Conservation (phyloP, 345 rosid genomes). For the Dipteronia dyeriana region DNA sequence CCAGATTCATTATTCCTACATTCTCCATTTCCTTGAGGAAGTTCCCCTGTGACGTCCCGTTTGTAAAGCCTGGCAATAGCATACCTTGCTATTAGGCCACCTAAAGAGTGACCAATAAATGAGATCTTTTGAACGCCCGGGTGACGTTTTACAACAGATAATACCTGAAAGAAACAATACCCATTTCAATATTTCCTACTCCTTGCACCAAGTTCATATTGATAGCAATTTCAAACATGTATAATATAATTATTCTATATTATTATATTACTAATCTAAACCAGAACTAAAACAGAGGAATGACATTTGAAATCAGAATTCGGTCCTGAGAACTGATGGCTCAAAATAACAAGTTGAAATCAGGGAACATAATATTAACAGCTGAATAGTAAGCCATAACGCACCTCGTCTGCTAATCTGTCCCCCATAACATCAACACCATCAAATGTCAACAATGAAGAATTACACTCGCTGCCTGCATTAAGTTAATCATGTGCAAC, state of each 20-base stretch:
- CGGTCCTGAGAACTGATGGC: background rate
- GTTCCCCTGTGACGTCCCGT: constrained; percentile 31
- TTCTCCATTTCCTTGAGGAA: constrained; percentile 40
- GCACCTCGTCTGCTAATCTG: constrained; percentile 84
- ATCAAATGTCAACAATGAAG: constrained; percentile 58
- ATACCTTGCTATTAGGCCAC: constrained; percentile 84
- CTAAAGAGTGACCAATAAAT: constrained; percentile 83
- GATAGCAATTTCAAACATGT: background rate
- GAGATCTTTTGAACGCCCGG: constrained; percentile 69
- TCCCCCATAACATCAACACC: constrained; percentile 94
- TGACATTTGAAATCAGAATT: background rate
- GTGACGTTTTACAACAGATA: constrained; percentile 51
- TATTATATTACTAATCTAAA: background rate
- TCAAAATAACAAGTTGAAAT: constrained; percentile 14
- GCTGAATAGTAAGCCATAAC: constrained; percentile 12
- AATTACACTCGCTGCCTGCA: constrained; percentile 78
- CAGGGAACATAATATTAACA: background rate
- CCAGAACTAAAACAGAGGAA: constrained; percentile 5
- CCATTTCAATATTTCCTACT: background rate
- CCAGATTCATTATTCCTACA: constrained; percentile 25
- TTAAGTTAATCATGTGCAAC: constrained; percentile 10
- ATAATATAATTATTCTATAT: background rate
- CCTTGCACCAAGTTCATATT: constrained; percentile 10
- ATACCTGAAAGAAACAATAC: constrained; percentile 56
- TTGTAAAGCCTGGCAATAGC: constrained; percentile 78